Evolutionary conservation across 2,329 filamentous ascomycete species (phyloP).

Genomic region (Stachybotrys echinatus): DNA sequence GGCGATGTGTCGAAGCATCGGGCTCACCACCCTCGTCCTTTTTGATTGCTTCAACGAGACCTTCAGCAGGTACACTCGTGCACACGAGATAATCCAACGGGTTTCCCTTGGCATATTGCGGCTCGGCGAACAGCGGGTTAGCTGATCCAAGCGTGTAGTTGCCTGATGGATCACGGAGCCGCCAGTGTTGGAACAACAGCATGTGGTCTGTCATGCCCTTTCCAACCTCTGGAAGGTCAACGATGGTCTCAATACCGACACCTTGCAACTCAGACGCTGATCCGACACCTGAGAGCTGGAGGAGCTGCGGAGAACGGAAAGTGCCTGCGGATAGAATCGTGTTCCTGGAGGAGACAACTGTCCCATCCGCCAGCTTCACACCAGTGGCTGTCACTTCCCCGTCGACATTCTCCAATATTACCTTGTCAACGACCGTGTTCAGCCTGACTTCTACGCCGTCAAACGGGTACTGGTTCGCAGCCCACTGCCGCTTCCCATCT

Average conservation of each 20-base stretch:
- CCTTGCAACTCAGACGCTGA: constrained; percentile 29
- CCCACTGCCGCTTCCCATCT: constrained; percentile 16
- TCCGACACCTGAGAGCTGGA: constrained; percentile 43
- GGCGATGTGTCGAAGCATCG: constrained; percentile 20
- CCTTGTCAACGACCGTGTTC: constrained; percentile 14
- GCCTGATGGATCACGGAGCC: constrained; percentile 23
- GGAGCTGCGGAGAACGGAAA: constrained; percentile 40
- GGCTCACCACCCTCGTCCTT: constrained; percentile 25
- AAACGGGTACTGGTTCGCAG: constrained; percentile 15
- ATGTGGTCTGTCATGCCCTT: constrained; percentile 29
- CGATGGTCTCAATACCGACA: constrained; percentile 28
- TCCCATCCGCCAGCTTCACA: constrained; percentile 21
- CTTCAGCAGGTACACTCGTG: constrained; percentile 17
- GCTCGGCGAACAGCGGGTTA: constrained; percentile 27
- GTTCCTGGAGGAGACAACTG: constrained; percentile 17
- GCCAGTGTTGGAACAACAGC: constrained; percentile 21
- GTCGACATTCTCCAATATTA: constrained; percentile 7
- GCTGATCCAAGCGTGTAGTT: constrained; percentile 25
- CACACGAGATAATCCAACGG: constrained; percentile 31
- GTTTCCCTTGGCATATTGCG: constrained; percentile 28
- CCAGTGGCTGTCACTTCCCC: constrained; percentile 13
- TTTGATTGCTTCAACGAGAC: constrained; percentile 22
- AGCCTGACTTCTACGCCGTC: constrained; percentile 18
- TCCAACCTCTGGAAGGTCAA: constrained; percentile 43
- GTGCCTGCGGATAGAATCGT: constrained; percentile 43